phyloP scores from a whole-genome alignment of 805 yeast species.

The Saturnispora diversa region DNA sequence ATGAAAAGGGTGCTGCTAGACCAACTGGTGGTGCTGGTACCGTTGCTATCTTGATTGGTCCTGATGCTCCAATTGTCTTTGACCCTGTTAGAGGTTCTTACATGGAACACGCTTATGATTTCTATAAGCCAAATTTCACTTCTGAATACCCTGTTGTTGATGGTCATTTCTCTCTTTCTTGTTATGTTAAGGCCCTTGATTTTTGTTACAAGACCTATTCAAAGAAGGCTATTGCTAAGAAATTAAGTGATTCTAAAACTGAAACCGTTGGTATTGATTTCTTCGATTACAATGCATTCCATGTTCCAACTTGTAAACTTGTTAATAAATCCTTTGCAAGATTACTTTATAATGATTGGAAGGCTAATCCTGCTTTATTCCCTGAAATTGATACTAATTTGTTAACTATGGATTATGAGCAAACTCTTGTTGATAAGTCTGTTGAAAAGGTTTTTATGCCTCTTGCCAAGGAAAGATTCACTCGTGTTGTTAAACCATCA shows the following conservation, averaged over 20 bases:
- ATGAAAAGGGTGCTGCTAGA: slow-evolving; percentile 95
- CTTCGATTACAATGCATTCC: slow-evolving; percentile 94
- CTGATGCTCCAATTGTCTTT: slow-evolving; percentile 94
- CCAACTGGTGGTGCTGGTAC: slow-evolving; percentile 99
- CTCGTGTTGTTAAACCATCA: slow-evolving; percentile 69
- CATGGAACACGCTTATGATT: slow-evolving; percentile 97
- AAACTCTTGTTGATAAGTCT: slow-evolving; percentile 67
- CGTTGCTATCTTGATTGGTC: slow-evolving; percentile 90
- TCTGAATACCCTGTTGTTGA: slow-evolving; percentile 96
- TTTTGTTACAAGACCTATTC: slow-evolving; percentile 76
- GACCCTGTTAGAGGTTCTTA: slow-evolving; percentile 83
- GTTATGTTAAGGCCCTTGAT: slow-evolving; percentile 93
- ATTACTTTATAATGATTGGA: slow-evolving; percentile 80
- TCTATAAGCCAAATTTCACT: slow-evolving; percentile 95
- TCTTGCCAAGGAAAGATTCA: slow-evolving; percentile 59
- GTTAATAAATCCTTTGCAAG: slow-evolving; percentile 91
- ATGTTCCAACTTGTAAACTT: slow-evolving; percentile 95
- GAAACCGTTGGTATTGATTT: slow-evolving; percentile 58
- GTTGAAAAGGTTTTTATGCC: slow-evolving; percentile 81
- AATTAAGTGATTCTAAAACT: slow-evolving; percentile 36
- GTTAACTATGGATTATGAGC: slow-evolving; percentile 58
- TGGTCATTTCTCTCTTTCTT: slow-evolving; percentile 89
- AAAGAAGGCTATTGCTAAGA: slow-evolving; percentile 55
- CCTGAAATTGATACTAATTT: slow-evolving; percentile 47
- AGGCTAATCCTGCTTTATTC: slow-evolving; percentile 56